phyloP scores from a whole-genome alignment of 768 basidiomycete species.

The Lactarius quietus region DNA sequence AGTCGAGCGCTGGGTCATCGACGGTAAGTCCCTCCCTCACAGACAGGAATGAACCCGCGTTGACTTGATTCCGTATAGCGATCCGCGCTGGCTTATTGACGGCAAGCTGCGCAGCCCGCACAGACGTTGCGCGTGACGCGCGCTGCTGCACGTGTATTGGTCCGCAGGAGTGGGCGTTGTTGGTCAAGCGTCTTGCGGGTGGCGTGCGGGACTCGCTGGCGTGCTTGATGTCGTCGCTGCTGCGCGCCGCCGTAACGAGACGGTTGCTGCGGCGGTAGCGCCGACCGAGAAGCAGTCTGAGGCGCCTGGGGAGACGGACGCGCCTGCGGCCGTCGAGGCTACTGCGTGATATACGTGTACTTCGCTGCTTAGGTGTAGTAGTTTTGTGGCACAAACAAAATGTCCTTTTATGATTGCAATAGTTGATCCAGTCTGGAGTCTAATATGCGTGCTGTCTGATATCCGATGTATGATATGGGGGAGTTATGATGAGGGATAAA shows the following conservation, averaged over 20 bases:
- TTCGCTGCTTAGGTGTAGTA: background rate
- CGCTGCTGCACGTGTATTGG: slow-evolving; percentile 42
- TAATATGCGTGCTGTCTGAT: background rate
- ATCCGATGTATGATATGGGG: background rate
- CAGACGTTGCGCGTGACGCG: slow-evolving; percentile 70
- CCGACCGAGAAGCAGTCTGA: slow-evolving; percentile 4
- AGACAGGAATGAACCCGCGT: background rate
- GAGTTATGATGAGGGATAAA: background rate
- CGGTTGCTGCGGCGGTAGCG: slow-evolving; percentile 17
- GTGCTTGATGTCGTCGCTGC: slow-evolving; percentile 67
- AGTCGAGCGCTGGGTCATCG: slow-evolving; percentile 86
- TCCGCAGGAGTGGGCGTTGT: background rate
- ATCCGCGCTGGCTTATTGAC: slow-evolving; percentile 76
- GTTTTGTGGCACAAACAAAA: background rate
- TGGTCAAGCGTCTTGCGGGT: slow-evolving; percentile 37
- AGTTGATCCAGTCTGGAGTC: background rate
- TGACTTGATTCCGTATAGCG: slow-evolving; percentile 40
- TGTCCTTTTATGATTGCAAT: background rate
- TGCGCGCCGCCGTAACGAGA: slow-evolving; percentile 43
- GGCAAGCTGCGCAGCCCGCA: slow-evolving; percentile 82
- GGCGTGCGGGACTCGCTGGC: slow-evolving; percentile 67
- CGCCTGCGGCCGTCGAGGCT: slow-evolving; percentile 11
- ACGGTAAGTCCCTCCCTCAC: slow-evolving; percentile 47
- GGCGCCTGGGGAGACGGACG: background rate
- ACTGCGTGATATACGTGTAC: background rate